Conservation (phyloP, 2,329 filamentous ascomycete genomes). For the Stemphylium lycopersici region DNA sequence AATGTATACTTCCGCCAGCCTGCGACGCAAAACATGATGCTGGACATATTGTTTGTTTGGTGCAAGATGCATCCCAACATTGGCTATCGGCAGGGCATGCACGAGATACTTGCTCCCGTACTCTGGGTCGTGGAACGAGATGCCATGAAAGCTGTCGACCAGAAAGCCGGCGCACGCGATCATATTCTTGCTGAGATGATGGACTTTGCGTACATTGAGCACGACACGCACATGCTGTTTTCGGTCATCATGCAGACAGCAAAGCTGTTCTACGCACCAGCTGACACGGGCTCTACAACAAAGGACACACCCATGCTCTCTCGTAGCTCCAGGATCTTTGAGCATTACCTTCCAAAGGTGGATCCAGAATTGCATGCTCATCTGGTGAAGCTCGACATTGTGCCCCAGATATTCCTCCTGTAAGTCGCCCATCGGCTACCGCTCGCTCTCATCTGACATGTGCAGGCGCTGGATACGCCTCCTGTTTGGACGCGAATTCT, state of each 20-base stretch:
- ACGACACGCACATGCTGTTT: conserved; percentile 89
- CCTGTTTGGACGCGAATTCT: conserved; percentile 90
- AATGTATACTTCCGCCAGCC: conserved; percentile 87
- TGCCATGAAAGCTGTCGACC: conserved; percentile 63
- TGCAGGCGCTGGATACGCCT: conserved; percentile 87
- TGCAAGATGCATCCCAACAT: conserved; percentile 88
- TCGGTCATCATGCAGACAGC: conserved; percentile 85
- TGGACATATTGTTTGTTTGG: conserved; percentile 92
- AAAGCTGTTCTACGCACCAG: conserved; percentile 84
- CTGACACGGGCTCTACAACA: conserved; percentile 34
- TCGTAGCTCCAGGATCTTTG: conserved; percentile 85
- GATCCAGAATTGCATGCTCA: conserved; percentile 86
- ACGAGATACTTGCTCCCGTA: conserved; percentile 90
- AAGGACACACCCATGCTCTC: conserved; percentile 75
- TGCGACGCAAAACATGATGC: conserved; percentile 76
- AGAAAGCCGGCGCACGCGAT: conserved; percentile 30
- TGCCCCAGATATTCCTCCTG: conserved; percentile 98
- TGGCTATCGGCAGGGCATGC: conserved; percentile 98
- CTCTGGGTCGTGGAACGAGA: conserved; percentile 84
- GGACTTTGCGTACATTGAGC: conserved; percentile 77
- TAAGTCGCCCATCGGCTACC: conserved; percentile 50
- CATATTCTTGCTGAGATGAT: conserved; percentile 58
- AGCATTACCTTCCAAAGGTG: conserved; percentile 75
- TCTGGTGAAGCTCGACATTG: conserved; percentile 79
- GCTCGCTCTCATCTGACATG: conserved; percentile 22